Conservation (phyloP, 140 eudicot genomes). For the Senecio squalidus region DNA sequence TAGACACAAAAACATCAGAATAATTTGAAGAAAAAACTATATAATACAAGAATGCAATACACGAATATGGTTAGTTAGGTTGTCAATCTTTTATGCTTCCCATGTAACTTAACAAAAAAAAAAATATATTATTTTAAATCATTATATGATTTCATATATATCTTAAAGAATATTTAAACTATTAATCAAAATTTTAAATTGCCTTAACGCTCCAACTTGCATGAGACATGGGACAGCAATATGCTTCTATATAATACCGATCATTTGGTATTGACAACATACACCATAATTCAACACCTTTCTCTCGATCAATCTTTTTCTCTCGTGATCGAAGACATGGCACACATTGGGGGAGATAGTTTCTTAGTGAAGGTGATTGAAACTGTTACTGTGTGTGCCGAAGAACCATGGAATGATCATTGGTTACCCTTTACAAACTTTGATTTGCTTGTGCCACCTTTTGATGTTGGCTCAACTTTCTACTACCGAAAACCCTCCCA, state of each 20-base stretch:
- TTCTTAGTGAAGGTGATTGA: constrained; percentile 16
- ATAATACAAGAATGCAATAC: too few species aligned
- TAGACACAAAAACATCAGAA: too few species aligned
- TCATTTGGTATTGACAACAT: not conserved
- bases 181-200: too few species aligned
- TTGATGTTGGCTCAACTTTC: constrained; percentile 19
- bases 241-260: constrained; percentile 9
- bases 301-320: not conserved
- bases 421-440: too few species aligned
- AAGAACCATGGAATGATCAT: constrained; percentile 20
- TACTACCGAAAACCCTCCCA: constrained; percentile 19
- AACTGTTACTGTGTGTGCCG: constrained; percentile 14
- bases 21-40: too few species aligned
- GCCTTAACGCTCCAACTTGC: not conserved
- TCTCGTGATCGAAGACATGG: constrained; percentile 1
- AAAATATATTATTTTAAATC: too few species aligned
- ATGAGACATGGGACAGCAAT: not conserved
- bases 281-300: not conserved
- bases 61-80: too few species aligned
- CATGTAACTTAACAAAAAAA: too few species aligned
- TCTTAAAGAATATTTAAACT: too few species aligned
- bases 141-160: too few species aligned
- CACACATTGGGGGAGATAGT: not conserved
- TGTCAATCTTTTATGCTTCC: too few species aligned
- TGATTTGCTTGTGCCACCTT: too few species aligned